Conservation (phyloP, 2,329 filamentous ascomycete species). For the Colletotrichum nymphaeae region DNA sequence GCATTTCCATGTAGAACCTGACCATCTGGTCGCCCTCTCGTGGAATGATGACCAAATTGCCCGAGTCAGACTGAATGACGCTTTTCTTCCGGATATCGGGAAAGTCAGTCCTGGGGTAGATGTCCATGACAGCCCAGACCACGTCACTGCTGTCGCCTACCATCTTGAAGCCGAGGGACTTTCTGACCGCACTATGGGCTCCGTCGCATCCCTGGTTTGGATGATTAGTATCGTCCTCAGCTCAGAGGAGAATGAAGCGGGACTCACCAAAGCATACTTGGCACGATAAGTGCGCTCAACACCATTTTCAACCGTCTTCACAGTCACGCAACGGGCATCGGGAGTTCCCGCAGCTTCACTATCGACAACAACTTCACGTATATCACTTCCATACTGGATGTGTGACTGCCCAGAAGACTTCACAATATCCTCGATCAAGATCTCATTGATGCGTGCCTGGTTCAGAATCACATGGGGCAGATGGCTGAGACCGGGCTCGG, state of each 20-base stretch:
- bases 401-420: slow-evolving; percentile 49
- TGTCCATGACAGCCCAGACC: slow-evolving; percentile 68
- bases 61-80: slow-evolving; percentile 62
- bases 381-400: slow-evolving; percentile 66
- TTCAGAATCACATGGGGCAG: slow-evolving; percentile 68
- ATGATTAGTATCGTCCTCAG: neutral
- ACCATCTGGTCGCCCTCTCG: slow-evolving; percentile 69
- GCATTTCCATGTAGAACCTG: slow-evolving; percentile 76
- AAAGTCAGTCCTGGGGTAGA: slow-evolving; percentile 67
- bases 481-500: slow-evolving; percentile 62
- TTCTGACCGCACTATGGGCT: slow-evolving; percentile 63
- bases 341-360: slow-evolving; percentile 47
- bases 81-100: slow-evolving; percentile 71
- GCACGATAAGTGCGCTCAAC: slow-evolving; percentile 39
- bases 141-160: slow-evolving; percentile 67
- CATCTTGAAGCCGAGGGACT: slow-evolving; percentile 66
- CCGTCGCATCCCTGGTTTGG: slow-evolving; percentile 52
- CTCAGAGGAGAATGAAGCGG: no score
- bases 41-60: slow-evolving; percentile 76
- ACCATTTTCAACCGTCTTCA: slow-evolving; percentile 52
- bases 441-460: slow-evolving; percentile 64
- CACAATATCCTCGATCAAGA: slow-evolving; percentile 62
- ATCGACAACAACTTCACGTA: slow-evolving; percentile 62
- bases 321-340: slow-evolving; percentile 52
- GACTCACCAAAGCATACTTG: slow-evolving; percentile 21